Evolutionary conservation across 305 asterid genomes (phyloP).

Genomic region (Fraxinus baroniana): DNA sequence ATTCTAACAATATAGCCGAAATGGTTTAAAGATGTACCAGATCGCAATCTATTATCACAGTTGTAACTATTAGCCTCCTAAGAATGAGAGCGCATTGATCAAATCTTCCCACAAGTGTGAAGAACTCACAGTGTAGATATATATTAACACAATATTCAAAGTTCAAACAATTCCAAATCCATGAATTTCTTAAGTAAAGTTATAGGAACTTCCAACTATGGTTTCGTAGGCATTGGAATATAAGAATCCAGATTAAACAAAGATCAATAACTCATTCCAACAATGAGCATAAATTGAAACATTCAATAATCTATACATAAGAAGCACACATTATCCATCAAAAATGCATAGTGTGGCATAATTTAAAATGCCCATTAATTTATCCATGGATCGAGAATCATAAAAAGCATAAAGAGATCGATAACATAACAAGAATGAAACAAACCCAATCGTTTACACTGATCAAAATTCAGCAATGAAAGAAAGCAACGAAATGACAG

Average conservation of each 20-base stretch:
- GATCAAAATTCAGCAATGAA: background rate
- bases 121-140: too few relatives aligned
- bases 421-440: background rate
- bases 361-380: background rate
- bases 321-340: background rate
- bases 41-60: too few relatives aligned
- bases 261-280: slow-evolving; percentile 9
- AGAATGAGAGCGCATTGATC: too few relatives aligned
- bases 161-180: background rate
- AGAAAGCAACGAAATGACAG: background rate
- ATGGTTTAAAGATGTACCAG: too few relatives aligned
- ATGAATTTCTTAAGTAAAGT: background rate
- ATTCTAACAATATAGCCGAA: too few relatives aligned
- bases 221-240: too few relatives aligned
- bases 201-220: background rate
- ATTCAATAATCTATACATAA: too few relatives aligned
- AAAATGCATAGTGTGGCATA: background rate
- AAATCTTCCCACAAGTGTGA: too few relatives aligned
- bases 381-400: slow-evolving; percentile 16
- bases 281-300: background rate
- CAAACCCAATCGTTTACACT: background rate
- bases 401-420: background rate
- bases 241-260: background rate
- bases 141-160: too few relatives aligned
- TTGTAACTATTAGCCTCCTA: too few relatives aligned